Percentiles rank a stretch among this genome's conserved stretches.
These are phyloP conservation scores for Fusarium cicatricum DNA, from an alignment of 2,329 filamentous ascomycete species.

Conservation along the genomic window DNA sequence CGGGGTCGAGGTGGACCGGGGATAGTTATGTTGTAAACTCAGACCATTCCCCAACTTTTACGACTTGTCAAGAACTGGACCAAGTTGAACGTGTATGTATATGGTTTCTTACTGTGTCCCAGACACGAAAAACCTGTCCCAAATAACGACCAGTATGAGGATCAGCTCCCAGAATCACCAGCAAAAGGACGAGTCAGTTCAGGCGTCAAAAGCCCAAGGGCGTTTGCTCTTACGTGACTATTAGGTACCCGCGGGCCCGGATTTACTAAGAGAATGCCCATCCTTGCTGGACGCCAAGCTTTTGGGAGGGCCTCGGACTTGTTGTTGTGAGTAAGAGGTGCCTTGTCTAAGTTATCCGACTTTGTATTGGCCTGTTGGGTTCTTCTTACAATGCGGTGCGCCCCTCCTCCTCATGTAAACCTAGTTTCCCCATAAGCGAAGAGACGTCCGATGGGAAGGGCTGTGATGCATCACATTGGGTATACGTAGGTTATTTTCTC, in stretches of 20 bases:
- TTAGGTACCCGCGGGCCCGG: slow-evolving; percentile 32
- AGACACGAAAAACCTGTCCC: not conserved
- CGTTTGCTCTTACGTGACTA: slow-evolving; percentile 39
- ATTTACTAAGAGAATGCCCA: slow-evolving; percentile 40
- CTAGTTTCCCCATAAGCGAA: slow-evolving; percentile 16
- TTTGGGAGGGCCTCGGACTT: slow-evolving; percentile 3
- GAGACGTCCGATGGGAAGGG: slow-evolving; percentile 8
- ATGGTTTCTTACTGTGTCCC: not conserved
- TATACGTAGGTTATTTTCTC: not conserved
- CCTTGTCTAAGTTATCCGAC: slow-evolving; percentile 20
- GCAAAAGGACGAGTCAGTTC: not conserved
- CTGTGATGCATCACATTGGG: slow-evolving; percentile 37
- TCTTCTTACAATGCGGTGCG: not conserved
- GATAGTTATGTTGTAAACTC: slow-evolving; percentile 30
- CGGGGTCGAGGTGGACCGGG: not conserved
- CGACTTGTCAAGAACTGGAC: not conserved
- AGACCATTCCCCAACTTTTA: slow-evolving; percentile 27
- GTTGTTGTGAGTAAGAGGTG: not conserved
- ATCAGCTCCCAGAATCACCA: not conserved
- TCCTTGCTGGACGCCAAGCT: slow-evolving; percentile 32
- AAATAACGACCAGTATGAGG: not conserved
- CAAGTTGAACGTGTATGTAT: not conserved
- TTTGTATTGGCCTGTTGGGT: slow-evolving; percentile 29
- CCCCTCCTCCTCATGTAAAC: not conserved
- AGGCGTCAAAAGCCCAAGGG: slow-evolving; percentile 4